phyloP scores from a whole-genome alignment of 345 rosid species.

The Bretschneidera sinensis region DNA sequence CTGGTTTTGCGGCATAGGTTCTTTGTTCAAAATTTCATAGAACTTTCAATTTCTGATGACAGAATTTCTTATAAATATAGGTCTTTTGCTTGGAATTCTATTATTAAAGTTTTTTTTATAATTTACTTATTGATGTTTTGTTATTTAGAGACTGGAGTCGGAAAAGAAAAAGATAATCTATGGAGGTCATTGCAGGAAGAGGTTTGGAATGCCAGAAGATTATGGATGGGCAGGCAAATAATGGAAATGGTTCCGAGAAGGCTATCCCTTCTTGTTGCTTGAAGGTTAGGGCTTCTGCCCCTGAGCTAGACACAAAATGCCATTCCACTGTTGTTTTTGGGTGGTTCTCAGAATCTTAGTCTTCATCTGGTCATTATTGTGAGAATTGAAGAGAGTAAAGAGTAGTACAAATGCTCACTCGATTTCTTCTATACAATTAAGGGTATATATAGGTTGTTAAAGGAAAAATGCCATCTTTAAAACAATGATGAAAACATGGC shows the following conservation, averaged over 20 bases:
- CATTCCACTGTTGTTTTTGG: constrained; percentile 98
- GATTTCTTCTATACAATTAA: too few relatives aligned
- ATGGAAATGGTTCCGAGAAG: constrained; percentile 43
- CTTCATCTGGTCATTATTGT: constrained; percentile 52
- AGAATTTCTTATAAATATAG: background rate
- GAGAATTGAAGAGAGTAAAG: too few relatives aligned
- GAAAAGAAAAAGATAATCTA: constrained; percentile 69
- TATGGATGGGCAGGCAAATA: constrained; percentile 94
- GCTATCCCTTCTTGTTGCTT: constrained; percentile 84
- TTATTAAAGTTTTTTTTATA: background rate
- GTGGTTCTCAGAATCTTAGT: constrained; percentile 82
- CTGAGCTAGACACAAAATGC: constrained; percentile 83
- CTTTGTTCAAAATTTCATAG: background rate
- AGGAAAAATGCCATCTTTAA: too few relatives aligned
- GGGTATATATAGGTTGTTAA: too few relatives aligned
- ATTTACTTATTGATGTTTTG: constrained; percentile 4
- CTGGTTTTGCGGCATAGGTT: constrained; percentile 8
- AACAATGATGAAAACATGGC: too few relatives aligned
- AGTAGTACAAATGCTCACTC: too few relatives aligned
- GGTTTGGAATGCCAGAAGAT: constrained; percentile 96
- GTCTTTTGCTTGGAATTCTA: background rate
- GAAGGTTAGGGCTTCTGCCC: constrained; percentile 73
- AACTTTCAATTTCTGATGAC: background rate
- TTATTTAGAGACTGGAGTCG: constrained; percentile 78
- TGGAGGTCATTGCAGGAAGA: constrained; percentile 88